A percentile compares a stretch with the other conserved stretches of the same genome.
Evolutionary conservation across 2,329 filamentous ascomycete genomes (phyloP).

Genomic region (Fusarium vanettenii): DNA sequence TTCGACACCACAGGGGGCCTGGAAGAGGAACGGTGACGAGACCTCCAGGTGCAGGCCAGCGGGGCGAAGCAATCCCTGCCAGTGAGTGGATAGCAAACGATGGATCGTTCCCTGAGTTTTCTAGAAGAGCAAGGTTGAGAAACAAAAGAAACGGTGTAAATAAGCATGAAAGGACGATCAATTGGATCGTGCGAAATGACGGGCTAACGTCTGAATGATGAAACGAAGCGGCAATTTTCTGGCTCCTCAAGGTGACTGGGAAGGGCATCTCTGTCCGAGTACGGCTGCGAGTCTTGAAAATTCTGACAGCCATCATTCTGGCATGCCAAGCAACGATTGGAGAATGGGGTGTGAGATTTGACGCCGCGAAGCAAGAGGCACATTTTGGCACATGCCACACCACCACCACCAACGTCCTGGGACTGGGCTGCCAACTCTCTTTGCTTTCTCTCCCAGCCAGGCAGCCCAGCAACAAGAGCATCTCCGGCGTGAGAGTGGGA

Average conservation of each 20-base stretch:
- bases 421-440: slow-evolving; percentile 16
- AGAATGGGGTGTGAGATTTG: slow-evolving; percentile 15
- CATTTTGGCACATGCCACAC: slow-evolving; percentile 31
- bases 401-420: slow-evolving; percentile 12
- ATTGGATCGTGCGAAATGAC: slow-evolving; percentile 14
- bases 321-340: slow-evolving; percentile 19
- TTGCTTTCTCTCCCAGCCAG: slow-evolving; percentile 14
- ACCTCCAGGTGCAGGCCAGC: slow-evolving; percentile 19
- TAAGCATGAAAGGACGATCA: slow-evolving; percentile 38
- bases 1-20: neutral
- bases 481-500: slow-evolving; percentile 30
- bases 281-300: slow-evolving; percentile 30
- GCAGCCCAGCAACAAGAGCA: slow-evolving; percentile 19
- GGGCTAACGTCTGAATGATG: slow-evolving; percentile 6
- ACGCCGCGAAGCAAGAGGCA: slow-evolving; percentile 15
- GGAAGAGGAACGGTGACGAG: neutral
- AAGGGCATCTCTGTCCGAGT: slow-evolving; percentile 1
- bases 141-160: slow-evolving; percentile 34
- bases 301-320: slow-evolving; percentile 18
- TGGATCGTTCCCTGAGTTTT: slow-evolving; percentile 35
- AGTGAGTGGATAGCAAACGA: slow-evolving; percentile 10
- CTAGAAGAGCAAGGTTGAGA: slow-evolving; percentile 34
- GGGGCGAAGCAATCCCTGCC: slow-evolving; percentile 18
- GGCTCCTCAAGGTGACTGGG: neutral
- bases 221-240: slow-evolving; percentile 9